A percentile compares a stretch with the other conserved stretches of the same genome.
Conservation (phyloP, 2,329 filamentous ascomycete species). For the Cladosporium sp. region DNA sequence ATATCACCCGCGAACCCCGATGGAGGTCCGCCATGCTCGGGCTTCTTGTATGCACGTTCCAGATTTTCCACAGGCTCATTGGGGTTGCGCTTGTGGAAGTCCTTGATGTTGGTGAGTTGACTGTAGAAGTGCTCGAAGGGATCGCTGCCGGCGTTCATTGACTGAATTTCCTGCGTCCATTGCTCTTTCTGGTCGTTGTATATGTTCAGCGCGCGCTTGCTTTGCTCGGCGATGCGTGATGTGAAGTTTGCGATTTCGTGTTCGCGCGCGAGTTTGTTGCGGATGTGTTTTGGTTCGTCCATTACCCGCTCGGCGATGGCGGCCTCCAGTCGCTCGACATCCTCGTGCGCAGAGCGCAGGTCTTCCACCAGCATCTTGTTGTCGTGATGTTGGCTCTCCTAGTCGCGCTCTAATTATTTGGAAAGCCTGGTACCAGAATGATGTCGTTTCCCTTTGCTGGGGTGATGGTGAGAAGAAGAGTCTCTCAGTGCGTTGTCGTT, state of each 20-base stretch:
- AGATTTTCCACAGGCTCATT: conserved; percentile 95
- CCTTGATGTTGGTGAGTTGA: conserved; percentile 73
- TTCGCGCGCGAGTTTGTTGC: conserved; percentile 83
- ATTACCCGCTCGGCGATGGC: conserved; percentile 83
- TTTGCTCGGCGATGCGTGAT: conserved; percentile 82
- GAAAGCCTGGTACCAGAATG: too few species aligned
- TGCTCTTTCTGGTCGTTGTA: conserved; percentile 75
- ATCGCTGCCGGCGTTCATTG: conserved; percentile 72
- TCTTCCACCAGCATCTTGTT: conserved; percentile 77
- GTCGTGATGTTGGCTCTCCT: neutral
- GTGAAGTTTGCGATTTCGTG: conserved; percentile 88
- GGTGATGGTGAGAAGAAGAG: too few species aligned
- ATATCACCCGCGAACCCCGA: conserved; percentile 57
- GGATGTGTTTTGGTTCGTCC: conserved; percentile 85
- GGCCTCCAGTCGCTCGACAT: conserved; percentile 92
- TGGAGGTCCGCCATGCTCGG: conserved; percentile 48
- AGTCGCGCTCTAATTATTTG: too few species aligned
- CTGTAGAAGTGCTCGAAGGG: conserved; percentile 89
- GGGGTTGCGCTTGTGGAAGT: conserved; percentile 85
- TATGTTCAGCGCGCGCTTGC: conserved; percentile 71
- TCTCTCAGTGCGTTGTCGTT: too few species aligned
- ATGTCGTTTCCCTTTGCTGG: too few species aligned
- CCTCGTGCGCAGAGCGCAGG: conserved; percentile 90
- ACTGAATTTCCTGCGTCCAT: conserved; percentile 74
- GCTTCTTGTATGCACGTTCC: conserved; percentile 82